Conservation (phyloP, 2,329 filamentous ascomycete genomes). For the Aspergillus awamori region DNA sequence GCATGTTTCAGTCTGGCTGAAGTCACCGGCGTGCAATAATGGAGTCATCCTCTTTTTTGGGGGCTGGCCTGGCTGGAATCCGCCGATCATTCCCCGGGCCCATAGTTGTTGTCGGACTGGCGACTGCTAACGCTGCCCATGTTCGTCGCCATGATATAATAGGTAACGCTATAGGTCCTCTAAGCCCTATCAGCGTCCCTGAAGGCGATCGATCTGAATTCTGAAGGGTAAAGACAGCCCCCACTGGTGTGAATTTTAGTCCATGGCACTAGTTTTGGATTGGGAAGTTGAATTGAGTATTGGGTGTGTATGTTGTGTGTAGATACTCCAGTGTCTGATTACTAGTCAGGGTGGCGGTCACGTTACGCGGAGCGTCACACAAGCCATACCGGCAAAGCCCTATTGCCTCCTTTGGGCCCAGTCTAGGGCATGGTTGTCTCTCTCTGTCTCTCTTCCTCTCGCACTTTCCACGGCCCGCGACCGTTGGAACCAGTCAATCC, state of each 20-base stretch:
- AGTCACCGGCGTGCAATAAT: background rate
- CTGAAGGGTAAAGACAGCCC: background rate
- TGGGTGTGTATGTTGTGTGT: too few species aligned
- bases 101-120: constrained; percentile 9
- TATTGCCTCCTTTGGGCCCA: background rate
- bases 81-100: constrained; percentile 5
- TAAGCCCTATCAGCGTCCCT: background rate
- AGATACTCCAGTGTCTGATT: too few species aligned
- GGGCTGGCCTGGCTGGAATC: constrained; percentile 1
- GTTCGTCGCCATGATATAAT: background rate
- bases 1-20: background rate
- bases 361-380: too few species aligned
- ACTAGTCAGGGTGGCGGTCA: too few species aligned
- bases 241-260: background rate
- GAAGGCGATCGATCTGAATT: background rate
- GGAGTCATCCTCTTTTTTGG: background rate
- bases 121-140: background rate
- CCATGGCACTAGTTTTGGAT: background rate
- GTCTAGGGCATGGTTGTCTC: background rate
- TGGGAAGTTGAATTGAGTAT: background rate
- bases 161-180: background rate
- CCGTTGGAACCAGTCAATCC: background rate
- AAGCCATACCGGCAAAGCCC: background rate
- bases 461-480: background rate
- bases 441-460: too few species aligned